A percentile compares a stretch with the other conserved stretches of the same genome.
Evolutionary conservation across 139 green algal species (phyloP).

Genomic region (Asterochloris erici): DNA sequence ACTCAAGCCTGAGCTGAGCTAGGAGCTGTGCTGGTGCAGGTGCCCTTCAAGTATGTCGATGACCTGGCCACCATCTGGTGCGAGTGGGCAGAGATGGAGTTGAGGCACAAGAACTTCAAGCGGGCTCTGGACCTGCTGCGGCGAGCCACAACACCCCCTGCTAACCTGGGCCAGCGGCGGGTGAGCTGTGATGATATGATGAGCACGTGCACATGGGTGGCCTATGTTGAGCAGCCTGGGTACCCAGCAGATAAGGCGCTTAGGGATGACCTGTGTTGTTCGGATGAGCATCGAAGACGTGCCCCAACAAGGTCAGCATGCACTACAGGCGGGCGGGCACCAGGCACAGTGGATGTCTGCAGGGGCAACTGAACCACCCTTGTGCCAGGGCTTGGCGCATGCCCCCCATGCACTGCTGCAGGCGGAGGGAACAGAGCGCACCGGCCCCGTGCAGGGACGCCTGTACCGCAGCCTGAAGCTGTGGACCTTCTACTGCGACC

Average conservation of each 20-base stretch:
- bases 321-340: too few species aligned
- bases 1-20: too few species aligned
- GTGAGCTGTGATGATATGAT: not conserved
- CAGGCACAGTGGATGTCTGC: too few species aligned
- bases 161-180: conserved; percentile 16
- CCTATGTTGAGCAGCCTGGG: too few species aligned
- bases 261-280: too few species aligned
- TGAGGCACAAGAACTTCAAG: conserved; percentile 89
- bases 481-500: conserved; percentile 87
- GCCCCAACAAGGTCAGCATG: too few species aligned
- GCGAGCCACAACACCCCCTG: conserved; percentile 55
- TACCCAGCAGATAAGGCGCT: too few species aligned
- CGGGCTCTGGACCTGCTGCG: conserved; percentile 77
- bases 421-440: conserved; percentile 46
- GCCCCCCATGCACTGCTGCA: not conserved
- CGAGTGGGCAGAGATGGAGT: conserved; percentile 96
- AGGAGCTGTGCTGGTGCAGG: conserved; percentile 14
- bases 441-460: conserved; percentile 73
- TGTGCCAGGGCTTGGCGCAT: too few species aligned
- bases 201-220: too few species aligned
- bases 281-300: too few species aligned
- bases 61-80: conserved; percentile 94
- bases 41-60: conserved; percentile 83
- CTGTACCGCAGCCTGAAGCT: conserved; percentile 78
- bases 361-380: too few species aligned